Evolutionary conservation across 2,329 filamentous ascomycete genomes (phyloP), one percentile per base, ranked within the genome.

Genomic region (Fusarium sp.): DNA sequence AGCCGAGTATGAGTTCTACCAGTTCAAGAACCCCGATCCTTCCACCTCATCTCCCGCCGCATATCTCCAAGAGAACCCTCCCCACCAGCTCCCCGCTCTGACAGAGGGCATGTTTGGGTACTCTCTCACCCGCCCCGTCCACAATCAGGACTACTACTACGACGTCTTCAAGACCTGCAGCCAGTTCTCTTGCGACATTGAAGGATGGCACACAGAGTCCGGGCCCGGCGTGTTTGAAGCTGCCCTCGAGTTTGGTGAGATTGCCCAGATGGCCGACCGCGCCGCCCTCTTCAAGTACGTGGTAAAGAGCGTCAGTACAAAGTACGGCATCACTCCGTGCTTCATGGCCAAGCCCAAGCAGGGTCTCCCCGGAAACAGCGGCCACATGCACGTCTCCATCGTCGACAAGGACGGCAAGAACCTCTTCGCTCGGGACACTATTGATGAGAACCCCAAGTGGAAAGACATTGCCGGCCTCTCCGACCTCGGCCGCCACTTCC

Each of bases 311-410:
- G 89, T 97, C 40, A 94, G 93, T 46, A 92, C 90, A 60, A 92
- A 94, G 77, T 93, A 94, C 78, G 94, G 94, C 72, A 97, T 99
- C 77, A 97, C 94, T 0, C 96, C 96, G 0, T 97, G 94, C 81
- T 99, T 99, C 85, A 99, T 99, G 96, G 96, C 96, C 15, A 99
- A 99, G 82, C 96, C 96, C 3, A 91, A 93, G 71, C 89, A 97
- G 75, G 94, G 95, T 0, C 85, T 98, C 0, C 96, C 96, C 0
- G 96, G 96, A 48, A 98, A 98, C 84, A 96, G 92, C 68, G 96
- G 96, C 1, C 96, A 99, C 79, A 95, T 97, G 87, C 96, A 99
- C 80, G 86, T 98, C 66, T 98, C 95, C 1, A 85, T 99, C 10
- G 91, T 95, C 16, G 93, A 95, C 77, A 86, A 88, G 70, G 83